phyloP scores from a whole-genome alignment of 805 yeast genomes.

The Yarrowia bubula region DNA sequence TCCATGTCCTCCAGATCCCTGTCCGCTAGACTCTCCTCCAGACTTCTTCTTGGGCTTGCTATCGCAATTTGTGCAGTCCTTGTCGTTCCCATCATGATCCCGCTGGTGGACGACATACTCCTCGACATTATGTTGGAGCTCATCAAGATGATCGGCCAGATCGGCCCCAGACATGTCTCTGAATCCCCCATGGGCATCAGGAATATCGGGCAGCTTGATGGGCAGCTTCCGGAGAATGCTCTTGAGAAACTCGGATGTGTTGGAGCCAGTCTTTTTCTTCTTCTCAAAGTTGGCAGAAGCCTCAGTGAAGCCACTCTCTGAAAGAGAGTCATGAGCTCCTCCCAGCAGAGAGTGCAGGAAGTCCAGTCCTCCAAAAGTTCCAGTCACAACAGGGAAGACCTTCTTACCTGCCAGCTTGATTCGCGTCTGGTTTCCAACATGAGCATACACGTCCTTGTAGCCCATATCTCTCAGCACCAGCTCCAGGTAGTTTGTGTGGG shows the following conservation, averaged over 20 bases:
- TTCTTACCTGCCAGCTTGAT: slow-evolving; percentile 30
- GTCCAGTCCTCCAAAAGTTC: slow-evolving; percentile 35
- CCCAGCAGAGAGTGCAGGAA: slow-evolving; percentile 34
- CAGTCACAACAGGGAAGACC: slow-evolving; percentile 35
- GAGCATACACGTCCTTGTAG: slow-evolving; percentile 32
- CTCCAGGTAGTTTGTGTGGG: slow-evolving; percentile 33
- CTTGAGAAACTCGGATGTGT: slow-evolving; percentile 24
- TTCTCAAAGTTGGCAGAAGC: slow-evolving; percentile 29
- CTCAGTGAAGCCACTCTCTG: slow-evolving; percentile 33
- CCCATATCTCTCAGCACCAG: slow-evolving; percentile 32
- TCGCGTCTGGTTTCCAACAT: slow-evolving; percentile 32
- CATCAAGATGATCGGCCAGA: slow-evolving; percentile 22
- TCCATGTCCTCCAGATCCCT: background rate
- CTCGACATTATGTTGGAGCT: slow-evolving; percentile 18
- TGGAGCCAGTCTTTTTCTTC: slow-evolving; percentile 9
- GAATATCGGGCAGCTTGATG: slow-evolving; percentile 18
- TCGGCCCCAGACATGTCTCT: slow-evolving; percentile 20
- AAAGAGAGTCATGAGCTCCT: slow-evolving; percentile 32
- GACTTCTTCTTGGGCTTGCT: background rate
- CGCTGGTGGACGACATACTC: slow-evolving; percentile 21
- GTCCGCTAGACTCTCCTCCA: background rate
- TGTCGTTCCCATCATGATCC: slow-evolving; percentile 6
- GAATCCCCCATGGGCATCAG: slow-evolving; percentile 27
- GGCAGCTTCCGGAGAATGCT: slow-evolving; percentile 21
- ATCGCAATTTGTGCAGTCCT: background rate